phyloP scores from a whole-genome alignment of 495 filamentous ascomycete species.

The Hypoxylon intermedium region DNA sequence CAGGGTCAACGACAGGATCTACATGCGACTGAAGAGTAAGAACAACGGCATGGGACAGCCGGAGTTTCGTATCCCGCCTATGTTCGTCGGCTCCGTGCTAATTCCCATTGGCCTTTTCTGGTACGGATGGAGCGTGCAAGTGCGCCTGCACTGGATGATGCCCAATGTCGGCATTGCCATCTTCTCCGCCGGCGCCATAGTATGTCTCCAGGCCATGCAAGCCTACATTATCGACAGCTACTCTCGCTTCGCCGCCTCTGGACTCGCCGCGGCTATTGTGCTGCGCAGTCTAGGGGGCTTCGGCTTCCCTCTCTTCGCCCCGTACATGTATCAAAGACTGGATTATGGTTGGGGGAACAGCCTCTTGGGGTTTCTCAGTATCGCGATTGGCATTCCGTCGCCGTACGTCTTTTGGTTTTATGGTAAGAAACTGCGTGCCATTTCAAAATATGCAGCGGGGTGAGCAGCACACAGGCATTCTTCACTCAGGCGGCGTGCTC shows the following conservation, averaged over 20 bases:
- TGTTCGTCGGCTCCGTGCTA: constrained; percentile 42
- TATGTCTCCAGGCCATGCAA: constrained; percentile 52
- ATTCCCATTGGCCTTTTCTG: constrained; percentile 52
- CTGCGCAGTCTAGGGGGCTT: constrained; percentile 55
- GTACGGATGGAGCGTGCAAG: constrained; percentile 52
- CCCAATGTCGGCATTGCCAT: constrained; percentile 57
- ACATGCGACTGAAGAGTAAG: constrained; percentile 45
- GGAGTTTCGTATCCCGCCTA: constrained; percentile 55
- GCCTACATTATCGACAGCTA: constrained; percentile 64
- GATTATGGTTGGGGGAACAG: constrained; percentile 47
- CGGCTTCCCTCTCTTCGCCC: constrained; percentile 57
- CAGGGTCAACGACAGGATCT: constrained; percentile 47
- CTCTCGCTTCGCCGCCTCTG: constrained; percentile 59
- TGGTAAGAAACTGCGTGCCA: too few relatives aligned
- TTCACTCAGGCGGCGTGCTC: too few relatives aligned
- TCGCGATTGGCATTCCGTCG: too few relatives aligned
- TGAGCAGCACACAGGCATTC: too few relatives aligned
- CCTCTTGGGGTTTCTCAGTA: too few relatives aligned
- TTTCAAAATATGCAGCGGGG: too few relatives aligned
- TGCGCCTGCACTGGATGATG: constrained; percentile 55
- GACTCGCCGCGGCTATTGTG: constrained; percentile 52
- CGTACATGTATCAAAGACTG: constrained; percentile 52
- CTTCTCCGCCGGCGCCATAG: constrained; percentile 55
- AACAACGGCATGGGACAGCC: constrained; percentile 62
- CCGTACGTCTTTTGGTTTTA: too few relatives aligned